Conservation (phyloP, 2,329 filamentous ascomycete species). For the Phyllosticta capitalensis region DNA sequence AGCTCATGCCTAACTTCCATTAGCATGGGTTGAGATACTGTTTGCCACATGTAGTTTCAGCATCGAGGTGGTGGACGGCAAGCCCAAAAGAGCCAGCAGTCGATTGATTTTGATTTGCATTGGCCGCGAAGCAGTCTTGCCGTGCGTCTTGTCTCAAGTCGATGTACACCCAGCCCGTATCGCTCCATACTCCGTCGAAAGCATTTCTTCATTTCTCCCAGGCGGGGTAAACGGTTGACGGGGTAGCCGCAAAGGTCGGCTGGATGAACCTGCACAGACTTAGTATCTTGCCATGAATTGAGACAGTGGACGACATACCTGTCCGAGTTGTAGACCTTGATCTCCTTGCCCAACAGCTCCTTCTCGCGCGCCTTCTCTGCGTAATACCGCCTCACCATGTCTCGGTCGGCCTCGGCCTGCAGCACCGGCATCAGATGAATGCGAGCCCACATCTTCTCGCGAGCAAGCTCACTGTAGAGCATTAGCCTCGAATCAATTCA, state of each 20-base stretch:
- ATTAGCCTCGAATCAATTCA: not conserved
- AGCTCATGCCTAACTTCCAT: too few relatives aligned
- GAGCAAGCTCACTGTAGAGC: constrained; percentile 66
- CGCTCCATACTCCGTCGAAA: not conserved
- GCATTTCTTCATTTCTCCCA: not conserved
- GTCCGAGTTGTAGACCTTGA: constrained; percentile 79
- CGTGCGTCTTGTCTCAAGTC: not conserved
- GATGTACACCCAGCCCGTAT: not conserved
- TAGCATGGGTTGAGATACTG: too few relatives aligned
- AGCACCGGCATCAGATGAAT: constrained; percentile 90
- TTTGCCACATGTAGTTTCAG: too few relatives aligned
- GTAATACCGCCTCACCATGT: constrained; percentile 77
- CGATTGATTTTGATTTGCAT: not conserved
- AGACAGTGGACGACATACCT: constrained; percentile 45
- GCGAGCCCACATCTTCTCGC: constrained; percentile 97
- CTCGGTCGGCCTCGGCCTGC: constrained; percentile 93
- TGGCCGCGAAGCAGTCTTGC: not conserved
- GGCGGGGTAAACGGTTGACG: constrained; percentile 25
- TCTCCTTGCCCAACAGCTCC: constrained; percentile 75
- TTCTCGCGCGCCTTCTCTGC: constrained; percentile 87
- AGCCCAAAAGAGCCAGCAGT: not conserved
- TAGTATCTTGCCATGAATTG: not conserved
- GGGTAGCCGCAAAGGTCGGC: constrained; percentile 68
- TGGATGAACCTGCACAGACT: constrained; percentile 45
- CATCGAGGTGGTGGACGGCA: too few relatives aligned